Percentiles rank a stretch among this genome's conserved stretches.
phyloP scores from a whole-genome alignment of 441 rosid genomes.

The Aleurites moluccanus region DNA sequence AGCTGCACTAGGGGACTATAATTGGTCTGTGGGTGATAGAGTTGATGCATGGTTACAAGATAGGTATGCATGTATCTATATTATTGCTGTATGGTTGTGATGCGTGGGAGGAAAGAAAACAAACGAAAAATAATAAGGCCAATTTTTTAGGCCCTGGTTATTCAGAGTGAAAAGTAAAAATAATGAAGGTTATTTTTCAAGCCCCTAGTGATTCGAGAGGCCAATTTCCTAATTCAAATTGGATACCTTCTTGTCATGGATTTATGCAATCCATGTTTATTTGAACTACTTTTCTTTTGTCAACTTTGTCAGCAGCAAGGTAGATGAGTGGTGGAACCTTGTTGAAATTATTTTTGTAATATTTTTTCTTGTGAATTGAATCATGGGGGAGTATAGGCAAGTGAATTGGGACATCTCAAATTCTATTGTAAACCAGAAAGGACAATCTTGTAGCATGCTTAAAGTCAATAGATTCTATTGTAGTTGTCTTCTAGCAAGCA shows the following conservation, averaged over 20 bases:
- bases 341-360: not conserved
- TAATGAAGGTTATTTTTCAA: too few relatives aligned
- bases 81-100: not conserved
- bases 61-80: slow-evolving; percentile 34
- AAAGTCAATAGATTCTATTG: not conserved
- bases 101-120: not conserved
- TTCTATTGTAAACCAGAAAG: not conserved
- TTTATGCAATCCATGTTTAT: not conserved
- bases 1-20: slow-evolving; percentile 70
- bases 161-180: too few relatives aligned
- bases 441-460: not conserved
- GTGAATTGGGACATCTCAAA: not conserved
- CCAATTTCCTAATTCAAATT: not conserved
- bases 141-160: too few relatives aligned
- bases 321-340: not conserved
- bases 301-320: too few relatives aligned
- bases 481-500: not conserved
- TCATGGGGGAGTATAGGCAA: not conserved
- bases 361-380: not conserved
- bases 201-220: not conserved
- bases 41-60: slow-evolving; percentile 88
- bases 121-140: too few relatives aligned
- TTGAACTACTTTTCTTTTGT: not conserved
- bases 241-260: not conserved
- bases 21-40: slow-evolving; percentile 88